Evolutionary conservation across 148 eudicot species (phyloP).

Genomic region (Silene conica): DNA sequence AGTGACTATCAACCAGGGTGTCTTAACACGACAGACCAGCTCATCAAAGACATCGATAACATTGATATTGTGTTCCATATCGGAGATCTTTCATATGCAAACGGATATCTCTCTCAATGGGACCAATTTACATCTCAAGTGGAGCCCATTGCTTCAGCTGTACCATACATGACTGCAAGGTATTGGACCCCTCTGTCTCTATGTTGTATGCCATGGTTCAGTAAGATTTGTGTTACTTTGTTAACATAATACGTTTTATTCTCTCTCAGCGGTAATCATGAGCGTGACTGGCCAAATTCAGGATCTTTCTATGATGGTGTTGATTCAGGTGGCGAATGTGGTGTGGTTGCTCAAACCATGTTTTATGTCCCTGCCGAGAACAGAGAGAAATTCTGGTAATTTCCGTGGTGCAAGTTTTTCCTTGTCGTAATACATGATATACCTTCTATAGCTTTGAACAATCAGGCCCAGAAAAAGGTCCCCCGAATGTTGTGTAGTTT

Average conservation of each 20-base stretch:
- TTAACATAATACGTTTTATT: no score
- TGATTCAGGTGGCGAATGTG: slow-evolving; percentile 96
- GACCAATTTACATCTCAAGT: slow-evolving; percentile 91
- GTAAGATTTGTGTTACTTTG: background rate
- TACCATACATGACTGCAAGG: slow-evolving; percentile 93
- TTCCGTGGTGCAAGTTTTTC: background rate
- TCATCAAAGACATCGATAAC: slow-evolving; percentile 60
- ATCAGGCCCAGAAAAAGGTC: no score
- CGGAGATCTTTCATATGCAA: slow-evolving; percentile 72
- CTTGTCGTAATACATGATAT: background rate
- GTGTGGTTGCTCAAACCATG: slow-evolving; percentile 81
- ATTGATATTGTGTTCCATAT: slow-evolving; percentile 81
- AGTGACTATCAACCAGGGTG: slow-evolving; percentile 75
- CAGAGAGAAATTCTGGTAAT: slow-evolving; percentile 80
- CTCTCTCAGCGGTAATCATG: slow-evolving; percentile 72
- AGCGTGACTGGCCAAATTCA: slow-evolving; percentile 72
- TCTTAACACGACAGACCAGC: slow-evolving; percentile 71
- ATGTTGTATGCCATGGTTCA: background rate
- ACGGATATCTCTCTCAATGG: slow-evolving; percentile 90
- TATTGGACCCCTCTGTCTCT: slow-evolving; percentile 17
- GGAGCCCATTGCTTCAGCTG: slow-evolving; percentile 72
- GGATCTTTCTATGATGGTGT: slow-evolving; percentile 62
- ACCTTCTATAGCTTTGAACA: background rate
- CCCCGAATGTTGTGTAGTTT: no score
- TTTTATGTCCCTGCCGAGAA: slow-evolving; percentile 83